Evolutionary conservation across 306 rosid genomes (phyloP).

Genomic region (Fragaria vesca): DNA sequence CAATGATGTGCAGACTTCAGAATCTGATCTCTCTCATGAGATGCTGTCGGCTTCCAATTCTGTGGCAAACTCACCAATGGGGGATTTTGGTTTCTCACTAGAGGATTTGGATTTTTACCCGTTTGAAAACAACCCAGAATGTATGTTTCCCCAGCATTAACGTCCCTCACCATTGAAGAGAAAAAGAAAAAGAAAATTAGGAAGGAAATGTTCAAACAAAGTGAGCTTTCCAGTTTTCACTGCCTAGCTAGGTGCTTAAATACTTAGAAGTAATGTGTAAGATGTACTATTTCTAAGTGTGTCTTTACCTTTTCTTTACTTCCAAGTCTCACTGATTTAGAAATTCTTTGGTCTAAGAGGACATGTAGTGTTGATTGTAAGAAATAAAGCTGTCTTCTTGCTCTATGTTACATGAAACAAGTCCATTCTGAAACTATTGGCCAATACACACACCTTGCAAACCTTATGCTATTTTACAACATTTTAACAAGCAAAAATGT

Average conservation of each 20-base stretch:
- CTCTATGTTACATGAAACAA: not conserved
- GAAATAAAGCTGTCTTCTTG: slow-evolving; percentile 6
- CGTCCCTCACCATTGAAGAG: not conserved
- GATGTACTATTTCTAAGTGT: not conserved
- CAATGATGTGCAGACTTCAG: slow-evolving; percentile 48
- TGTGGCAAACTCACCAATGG: slow-evolving; percentile 54
- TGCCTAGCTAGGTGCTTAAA: slow-evolving; percentile 20
- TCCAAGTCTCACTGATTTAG: not conserved
- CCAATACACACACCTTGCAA: too few species aligned
- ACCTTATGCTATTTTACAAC: not conserved
- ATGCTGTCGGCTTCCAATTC: slow-evolving; percentile 64
- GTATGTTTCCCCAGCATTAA: slow-evolving; percentile 20
- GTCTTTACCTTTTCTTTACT: not conserved
- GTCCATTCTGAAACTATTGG: not conserved
- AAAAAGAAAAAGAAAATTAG: not conserved
- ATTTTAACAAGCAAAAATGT: not conserved
- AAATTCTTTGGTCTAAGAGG: slow-evolving; percentile 11
- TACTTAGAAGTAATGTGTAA: slow-evolving; percentile 14
- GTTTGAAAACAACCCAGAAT: slow-evolving; percentile 32
- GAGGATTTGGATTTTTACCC: slow-evolving; percentile 47
- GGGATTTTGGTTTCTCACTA: slow-evolving; percentile 42
- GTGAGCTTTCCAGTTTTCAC: slow-evolving; percentile 9
- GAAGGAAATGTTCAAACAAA: not conserved
- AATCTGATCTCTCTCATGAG: slow-evolving; percentile 51
- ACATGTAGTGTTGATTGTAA: slow-evolving; percentile 2